Conservation (phyloP, 768 basidiomycete species). For the Mycena polygramma region DNA sequence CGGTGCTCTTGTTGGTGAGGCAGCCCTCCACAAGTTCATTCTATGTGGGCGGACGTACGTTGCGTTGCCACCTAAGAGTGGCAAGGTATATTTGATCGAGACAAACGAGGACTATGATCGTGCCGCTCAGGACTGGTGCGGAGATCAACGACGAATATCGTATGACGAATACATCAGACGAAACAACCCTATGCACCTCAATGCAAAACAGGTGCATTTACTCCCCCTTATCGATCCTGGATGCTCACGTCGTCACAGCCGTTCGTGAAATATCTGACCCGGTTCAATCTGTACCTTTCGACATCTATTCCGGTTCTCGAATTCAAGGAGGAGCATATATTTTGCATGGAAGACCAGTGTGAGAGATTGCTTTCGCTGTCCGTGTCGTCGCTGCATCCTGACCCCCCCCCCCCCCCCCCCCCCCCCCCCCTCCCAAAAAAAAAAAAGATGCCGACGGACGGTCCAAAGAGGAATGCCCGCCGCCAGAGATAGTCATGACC, state of each 20-base stretch:
- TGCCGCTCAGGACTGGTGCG: constrained; percentile 47
- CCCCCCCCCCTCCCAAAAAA: no score
- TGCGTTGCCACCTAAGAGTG: constrained; percentile 74
- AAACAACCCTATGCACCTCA: constrained; percentile 72
- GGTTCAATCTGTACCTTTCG: constrained; percentile 75
- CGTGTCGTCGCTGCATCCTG: neutral
- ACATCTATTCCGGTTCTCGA: constrained; percentile 71
- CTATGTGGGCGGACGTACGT: constrained; percentile 75
- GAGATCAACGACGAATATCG: constrained; percentile 63
- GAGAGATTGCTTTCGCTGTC: constrained; percentile 39
- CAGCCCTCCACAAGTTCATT: constrained; percentile 66
- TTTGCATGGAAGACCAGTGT: constrained; percentile 67
- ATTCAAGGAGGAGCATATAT: constrained; percentile 63
- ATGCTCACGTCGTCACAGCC: constrained; percentile 55
- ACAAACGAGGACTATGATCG: constrained; percentile 64
- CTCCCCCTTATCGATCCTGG: neutral
- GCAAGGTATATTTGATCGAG: constrained; percentile 72
- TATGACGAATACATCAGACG: constrained; percentile 66
- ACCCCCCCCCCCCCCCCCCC: no score
- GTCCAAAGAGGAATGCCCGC: constrained; percentile 51
- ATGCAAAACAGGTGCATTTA: constrained; percentile 66
- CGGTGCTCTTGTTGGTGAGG: constrained; percentile 46
- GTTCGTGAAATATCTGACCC: constrained; percentile 74
- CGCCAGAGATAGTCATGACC: constrained; percentile 73
- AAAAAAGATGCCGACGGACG: constrained; percentile 59